A percentile compares a stretch with the other conserved stretches of the same genome.
Conservation (phyloP, 2,329 filamentous ascomycete genomes). For the Epichloe brachyelytri region DNA sequence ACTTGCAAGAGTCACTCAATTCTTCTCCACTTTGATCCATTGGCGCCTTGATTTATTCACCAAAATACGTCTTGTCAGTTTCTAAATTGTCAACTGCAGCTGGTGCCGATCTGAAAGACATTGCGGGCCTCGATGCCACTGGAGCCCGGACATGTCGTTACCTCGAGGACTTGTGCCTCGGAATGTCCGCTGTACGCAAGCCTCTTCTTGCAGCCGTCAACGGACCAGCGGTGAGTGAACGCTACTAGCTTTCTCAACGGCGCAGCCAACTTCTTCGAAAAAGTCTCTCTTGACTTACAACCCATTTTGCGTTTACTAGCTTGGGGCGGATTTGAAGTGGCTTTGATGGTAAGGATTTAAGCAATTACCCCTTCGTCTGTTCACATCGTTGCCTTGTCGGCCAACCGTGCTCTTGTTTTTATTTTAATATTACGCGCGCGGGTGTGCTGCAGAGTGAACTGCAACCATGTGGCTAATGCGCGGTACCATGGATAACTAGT, state of each 20-base stretch:
- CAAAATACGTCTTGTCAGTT: neutral
- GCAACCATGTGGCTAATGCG: conserved; percentile 4
- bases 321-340: conserved; percentile 39
- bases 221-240: conserved; percentile 33
- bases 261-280: neutral
- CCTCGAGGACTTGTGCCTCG: conserved; percentile 27
- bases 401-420: neutral
- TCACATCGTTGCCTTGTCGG: neutral
- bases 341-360: conserved; percentile 25
- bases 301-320: conserved; percentile 15
- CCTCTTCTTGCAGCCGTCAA: conserved; percentile 36
- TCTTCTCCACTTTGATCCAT: conserved; percentile 1
- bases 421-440: neutral
- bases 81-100: conserved; percentile 12
- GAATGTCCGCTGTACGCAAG: conserved; percentile 25
- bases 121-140: conserved; percentile 20
- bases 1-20: neutral
- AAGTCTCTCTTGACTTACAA: conserved; percentile 3
- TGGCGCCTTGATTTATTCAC: conserved; percentile 2
- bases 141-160: conserved; percentile 21
- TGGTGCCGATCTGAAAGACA: conserved; percentile 24
- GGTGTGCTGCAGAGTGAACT: neutral
- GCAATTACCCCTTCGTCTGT: neutral
- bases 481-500: conserved; percentile 13
- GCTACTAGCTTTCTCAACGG: neutral